Evolutionary conservation across 2,329 filamentous ascomycete species (phyloP).

Genomic region (Leptographium lundbergii): DNA sequence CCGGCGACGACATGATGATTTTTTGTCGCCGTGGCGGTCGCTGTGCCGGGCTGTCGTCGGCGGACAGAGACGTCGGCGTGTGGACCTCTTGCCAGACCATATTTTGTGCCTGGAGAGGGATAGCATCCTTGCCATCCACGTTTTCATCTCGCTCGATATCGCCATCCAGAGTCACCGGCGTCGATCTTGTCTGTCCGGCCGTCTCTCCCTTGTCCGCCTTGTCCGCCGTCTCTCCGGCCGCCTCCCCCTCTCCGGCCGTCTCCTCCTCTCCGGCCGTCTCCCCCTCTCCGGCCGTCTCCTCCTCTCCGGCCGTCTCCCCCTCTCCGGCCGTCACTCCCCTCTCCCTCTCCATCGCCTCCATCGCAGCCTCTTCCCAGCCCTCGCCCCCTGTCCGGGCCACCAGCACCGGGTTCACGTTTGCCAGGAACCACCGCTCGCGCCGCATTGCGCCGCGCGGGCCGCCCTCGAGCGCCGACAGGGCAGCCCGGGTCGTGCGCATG

Average conservation of each 20-base stretch:
- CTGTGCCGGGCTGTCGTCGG: background rate
- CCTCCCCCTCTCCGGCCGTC: background rate
- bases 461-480: slow-evolving; percentile 57
- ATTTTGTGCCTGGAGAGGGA: too few relatives aligned
- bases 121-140: too few relatives aligned
- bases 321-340: background rate
- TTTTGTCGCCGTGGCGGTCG: background rate
- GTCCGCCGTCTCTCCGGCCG: background rate
- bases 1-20: background rate
- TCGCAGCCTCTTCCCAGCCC: slow-evolving; percentile 15
- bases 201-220: too few relatives aligned
- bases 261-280: background rate
- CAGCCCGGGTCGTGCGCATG: slow-evolving; percentile 53
- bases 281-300: background rate
- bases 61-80: too few relatives aligned
- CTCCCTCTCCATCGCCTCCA: background rate
- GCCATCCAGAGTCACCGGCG: background rate
- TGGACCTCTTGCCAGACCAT: too few relatives aligned
- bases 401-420: slow-evolving; percentile 38
- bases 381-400: slow-evolving; percentile 43
- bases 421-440: slow-evolving; percentile 54
- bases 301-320: background rate
- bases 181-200: background rate
- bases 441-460: slow-evolving; percentile 49
- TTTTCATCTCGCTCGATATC: too few relatives aligned